phyloP scores from a whole-genome alignment of 306 rosid species.

The Glycine latifolia region DNA sequence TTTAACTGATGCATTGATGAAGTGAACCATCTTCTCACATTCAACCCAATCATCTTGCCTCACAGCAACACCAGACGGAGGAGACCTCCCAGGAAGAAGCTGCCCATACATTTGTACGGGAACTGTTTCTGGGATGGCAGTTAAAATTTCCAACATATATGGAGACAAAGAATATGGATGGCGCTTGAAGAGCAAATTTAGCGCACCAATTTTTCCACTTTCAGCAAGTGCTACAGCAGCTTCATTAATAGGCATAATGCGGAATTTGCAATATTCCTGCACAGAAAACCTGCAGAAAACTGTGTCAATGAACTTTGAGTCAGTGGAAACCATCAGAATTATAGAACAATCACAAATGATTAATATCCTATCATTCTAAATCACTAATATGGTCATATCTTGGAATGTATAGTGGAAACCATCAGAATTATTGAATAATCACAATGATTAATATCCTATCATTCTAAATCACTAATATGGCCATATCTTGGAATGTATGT shows the following conservation, averaged over 20 bases:
- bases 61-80: slow-evolving; percentile 75
- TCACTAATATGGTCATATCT: slow-evolving; percentile 5
- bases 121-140: slow-evolving; percentile 94
- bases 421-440: slow-evolving; percentile 50
- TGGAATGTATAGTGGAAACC: slow-evolving; percentile 50
- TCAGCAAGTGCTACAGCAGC: slow-evolving; percentile 82
- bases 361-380: slow-evolving; percentile 26
- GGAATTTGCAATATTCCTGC: slow-evolving; percentile 91
- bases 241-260: slow-evolving; percentile 78
- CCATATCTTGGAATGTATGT: slow-evolving; percentile 7
- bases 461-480: neutral
- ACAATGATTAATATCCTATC: slow-evolving; percentile 16
- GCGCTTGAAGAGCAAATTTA: slow-evolving; percentile 88
- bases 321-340: slow-evolving; percentile 64
- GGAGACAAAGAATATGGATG: slow-evolving; percentile 88
- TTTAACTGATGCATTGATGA: slow-evolving; percentile 58
- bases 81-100: slow-evolving; percentile 94
- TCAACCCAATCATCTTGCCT: slow-evolving; percentile 99
- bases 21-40: slow-evolving; percentile 78
- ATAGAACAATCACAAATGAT: slow-evolving; percentile 28
- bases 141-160: slow-evolving; percentile 73
- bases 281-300: slow-evolving; percentile 92
- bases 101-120: slow-evolving; percentile 87
- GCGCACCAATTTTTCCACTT: slow-evolving; percentile 94
- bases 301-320: slow-evolving; percentile 71